A percentile compares a stretch with the other conserved stretches of the same genome.
These are phyloP conservation scores for Aspergillus glaucus DNA, from an alignment of 2,329 filamentous ascomycete species.

Conservation along the genomic window DNA sequence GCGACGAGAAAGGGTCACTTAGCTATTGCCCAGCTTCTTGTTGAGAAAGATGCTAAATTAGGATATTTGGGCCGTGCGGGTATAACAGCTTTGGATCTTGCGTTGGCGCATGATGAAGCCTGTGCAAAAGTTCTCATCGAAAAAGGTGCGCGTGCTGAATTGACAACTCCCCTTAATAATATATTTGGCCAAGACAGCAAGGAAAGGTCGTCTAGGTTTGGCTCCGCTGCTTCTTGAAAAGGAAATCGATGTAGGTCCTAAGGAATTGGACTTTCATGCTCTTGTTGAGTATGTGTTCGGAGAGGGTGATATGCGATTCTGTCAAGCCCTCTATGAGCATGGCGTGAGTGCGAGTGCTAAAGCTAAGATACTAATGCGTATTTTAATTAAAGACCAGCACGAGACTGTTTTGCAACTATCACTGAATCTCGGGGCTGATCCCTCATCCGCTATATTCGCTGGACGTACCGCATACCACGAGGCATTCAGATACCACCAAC, in stretches of 20 bases:
- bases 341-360: background rate
- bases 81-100: too few relatives aligned
- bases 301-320: too few relatives aligned
- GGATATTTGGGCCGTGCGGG: too few relatives aligned
- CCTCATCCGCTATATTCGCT: background rate
- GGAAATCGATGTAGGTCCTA: background rate
- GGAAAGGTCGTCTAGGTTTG: background rate
- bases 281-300: too few relatives aligned
- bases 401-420: background rate
- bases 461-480: background rate
- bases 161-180: too few relatives aligned
- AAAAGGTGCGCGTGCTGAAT: background rate
- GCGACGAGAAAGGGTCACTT: background rate
- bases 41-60: background rate
- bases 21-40: background rate
- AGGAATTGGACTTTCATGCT: too few relatives aligned
- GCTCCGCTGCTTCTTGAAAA: background rate
- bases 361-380: background rate
- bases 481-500: background rate
- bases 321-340: too few relatives aligned
- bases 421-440: background rate
- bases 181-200: background rate
- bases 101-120: too few relatives aligned
- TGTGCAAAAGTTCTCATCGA: background rate
- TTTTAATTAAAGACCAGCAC: background rate